phyloP scores from a whole-genome alignment of 805 yeast genomes.

The Candida tammaniensis region DNA sequence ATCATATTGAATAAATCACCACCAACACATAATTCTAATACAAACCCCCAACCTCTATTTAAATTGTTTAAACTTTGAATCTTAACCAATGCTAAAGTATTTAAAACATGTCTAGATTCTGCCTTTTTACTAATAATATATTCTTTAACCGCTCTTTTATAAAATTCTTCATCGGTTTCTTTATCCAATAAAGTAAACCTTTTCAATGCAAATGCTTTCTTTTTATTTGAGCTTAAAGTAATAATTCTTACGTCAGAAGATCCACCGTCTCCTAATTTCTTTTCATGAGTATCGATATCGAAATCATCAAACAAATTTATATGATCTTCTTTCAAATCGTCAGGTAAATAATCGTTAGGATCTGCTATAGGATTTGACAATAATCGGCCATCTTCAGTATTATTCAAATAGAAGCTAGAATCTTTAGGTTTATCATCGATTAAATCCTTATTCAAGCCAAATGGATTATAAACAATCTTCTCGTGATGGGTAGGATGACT shows the following conservation, averaged over 20 bases:
- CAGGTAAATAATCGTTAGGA: slow-evolving; percentile 65
- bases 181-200: slow-evolving; percentile 56
- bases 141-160: slow-evolving; percentile 62
- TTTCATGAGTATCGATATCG: slow-evolving; percentile 39
- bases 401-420: slow-evolving; percentile 25
- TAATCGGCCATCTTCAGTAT: slow-evolving; percentile 45
- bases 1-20: slow-evolving; percentile 62
- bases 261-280: slow-evolving; percentile 70
- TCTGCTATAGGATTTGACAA: slow-evolving; percentile 61
- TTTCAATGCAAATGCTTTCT: slow-evolving; percentile 60
- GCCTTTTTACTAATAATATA: slow-evolving; percentile 56
- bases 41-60: slow-evolving; percentile 74
- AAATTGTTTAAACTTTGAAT: slow-evolving; percentile 54
- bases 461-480: slow-evolving; percentile 63
- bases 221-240: slow-evolving; percentile 35
- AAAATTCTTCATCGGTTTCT: slow-evolving; percentile 65
- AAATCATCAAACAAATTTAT: slow-evolving; percentile 55
- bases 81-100: slow-evolving; percentile 52
- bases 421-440: slow-evolving; percentile 24
- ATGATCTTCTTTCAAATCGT: slow-evolving; percentile 45
- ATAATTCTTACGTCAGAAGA: slow-evolving; percentile 58
- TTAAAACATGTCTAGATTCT: slow-evolving; percentile 59
- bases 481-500: slow-evolving; percentile 20
- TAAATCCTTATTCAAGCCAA: slow-evolving; percentile 46
- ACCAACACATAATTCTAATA: slow-evolving; percentile 58